phyloP scores from a whole-genome alignment of 2,329 filamentous ascomycete species.

The Graphilbum fragrans region DNA sequence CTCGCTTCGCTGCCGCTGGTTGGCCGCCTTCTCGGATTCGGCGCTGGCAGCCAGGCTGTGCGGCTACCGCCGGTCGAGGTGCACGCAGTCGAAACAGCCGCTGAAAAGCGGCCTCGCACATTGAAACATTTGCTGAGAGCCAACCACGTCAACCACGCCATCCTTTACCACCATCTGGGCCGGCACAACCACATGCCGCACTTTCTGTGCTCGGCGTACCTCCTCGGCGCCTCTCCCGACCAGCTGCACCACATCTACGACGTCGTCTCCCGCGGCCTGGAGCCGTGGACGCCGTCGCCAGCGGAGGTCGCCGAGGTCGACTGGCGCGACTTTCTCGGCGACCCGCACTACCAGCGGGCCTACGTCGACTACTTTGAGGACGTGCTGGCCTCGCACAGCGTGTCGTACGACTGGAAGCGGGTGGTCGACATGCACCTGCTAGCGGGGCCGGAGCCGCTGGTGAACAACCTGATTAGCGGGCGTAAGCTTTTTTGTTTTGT shows the following conservation, averaged over 20 bases:
- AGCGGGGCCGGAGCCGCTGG: conserved; percentile 58
- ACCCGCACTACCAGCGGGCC: conserved; percentile 71
- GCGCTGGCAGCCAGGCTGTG: conserved; percentile 25
- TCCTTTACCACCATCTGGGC: conserved; percentile 61
- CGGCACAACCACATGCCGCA: conserved; percentile 81
- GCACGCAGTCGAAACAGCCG: conserved; percentile 67
- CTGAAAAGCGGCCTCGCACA: conserved; percentile 67
- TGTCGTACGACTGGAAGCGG: conserved; percentile 73
- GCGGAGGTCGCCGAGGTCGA: conserved; percentile 72
- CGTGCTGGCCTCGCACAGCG: conserved; percentile 54
- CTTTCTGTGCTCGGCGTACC: conserved; percentile 72
- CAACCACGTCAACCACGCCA: conserved; percentile 82
- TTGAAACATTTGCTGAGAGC: conserved; percentile 84
- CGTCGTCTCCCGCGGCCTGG: conserved; percentile 55
- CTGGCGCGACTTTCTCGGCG: conserved; percentile 76
- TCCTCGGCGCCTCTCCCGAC: conserved; percentile 62
- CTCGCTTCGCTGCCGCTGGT: conserved; percentile 15
- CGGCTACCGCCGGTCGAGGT: conserved; percentile 56
- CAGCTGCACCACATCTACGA: conserved; percentile 78
- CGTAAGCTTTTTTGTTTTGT: conserved; percentile 38
- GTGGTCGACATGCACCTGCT: conserved; percentile 70
- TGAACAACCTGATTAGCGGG: conserved; percentile 69
- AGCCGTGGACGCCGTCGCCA: conserved; percentile 74
- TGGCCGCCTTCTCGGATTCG: conserved; percentile 14
- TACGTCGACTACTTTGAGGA: conserved; percentile 96